These are phyloP conservation scores for Hyphopichia pseudoburtonii DNA, from an alignment of 1,139 yeast genomes.

Conservation along the genomic window DNA sequence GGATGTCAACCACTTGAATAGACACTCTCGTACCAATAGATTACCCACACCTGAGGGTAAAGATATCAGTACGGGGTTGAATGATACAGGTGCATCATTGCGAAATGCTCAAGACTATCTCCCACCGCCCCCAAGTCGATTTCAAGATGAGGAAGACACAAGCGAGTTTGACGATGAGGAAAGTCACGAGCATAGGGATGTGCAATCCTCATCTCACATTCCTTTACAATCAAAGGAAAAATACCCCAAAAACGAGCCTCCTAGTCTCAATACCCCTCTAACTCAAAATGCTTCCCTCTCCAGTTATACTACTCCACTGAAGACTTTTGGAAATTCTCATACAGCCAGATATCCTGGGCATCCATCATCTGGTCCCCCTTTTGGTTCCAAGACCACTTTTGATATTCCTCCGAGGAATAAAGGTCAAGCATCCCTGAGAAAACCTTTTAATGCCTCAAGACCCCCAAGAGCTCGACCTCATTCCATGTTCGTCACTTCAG, in stretches of 20 bases:
- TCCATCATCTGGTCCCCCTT: background rate
- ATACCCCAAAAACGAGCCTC: too few species aligned
- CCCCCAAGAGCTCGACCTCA: conserved; percentile 1
- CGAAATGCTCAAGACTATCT: background rate
- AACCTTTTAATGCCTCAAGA: too few species aligned
- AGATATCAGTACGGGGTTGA: background rate
- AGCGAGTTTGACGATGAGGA: conserved; percentile 22
- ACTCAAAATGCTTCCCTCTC: background rate
- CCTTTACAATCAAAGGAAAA: too few species aligned
- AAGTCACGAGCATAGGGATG: too few species aligned
- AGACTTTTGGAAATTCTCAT: background rate
- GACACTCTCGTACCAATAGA: background rate
- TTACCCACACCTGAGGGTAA: background rate
- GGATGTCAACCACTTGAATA: background rate
- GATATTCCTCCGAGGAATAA: background rate
- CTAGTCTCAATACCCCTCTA: background rate
- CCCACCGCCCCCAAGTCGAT: background rate
- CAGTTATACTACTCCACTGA: background rate
- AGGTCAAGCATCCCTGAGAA: background rate
- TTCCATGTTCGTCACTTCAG: conserved; percentile 1
- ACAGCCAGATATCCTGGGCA: background rate
- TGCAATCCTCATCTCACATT: too few species aligned
- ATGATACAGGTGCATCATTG: background rate
- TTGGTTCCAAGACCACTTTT: background rate
- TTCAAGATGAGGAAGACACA: conserved; percentile 9